Conservation (phyloP, 129 eudicot genomes). For the Oenanthe sinensis region DNA sequence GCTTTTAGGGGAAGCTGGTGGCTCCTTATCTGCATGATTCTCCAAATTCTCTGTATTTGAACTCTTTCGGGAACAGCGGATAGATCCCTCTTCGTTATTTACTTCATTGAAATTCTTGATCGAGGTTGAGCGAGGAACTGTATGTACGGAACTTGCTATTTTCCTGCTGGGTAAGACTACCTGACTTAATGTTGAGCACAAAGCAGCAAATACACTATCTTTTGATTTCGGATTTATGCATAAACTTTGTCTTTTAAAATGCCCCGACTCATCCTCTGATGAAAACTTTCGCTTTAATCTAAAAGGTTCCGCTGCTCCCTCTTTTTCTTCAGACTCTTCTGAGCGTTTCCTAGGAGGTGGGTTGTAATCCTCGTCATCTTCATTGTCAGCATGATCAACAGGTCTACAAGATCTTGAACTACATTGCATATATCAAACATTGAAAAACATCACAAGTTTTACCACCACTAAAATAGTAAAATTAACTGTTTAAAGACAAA, state of each 20-base stretch:
- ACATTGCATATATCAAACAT: neutral
- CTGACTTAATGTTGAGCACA: conserved; percentile 65
- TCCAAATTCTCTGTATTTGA: conserved; percentile 17
- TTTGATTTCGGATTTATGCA: conserved; percentile 44
- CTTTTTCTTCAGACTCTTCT: conserved; percentile 50
- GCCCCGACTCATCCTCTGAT: conserved; percentile 47
- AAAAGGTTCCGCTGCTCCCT: conserved; percentile 36
- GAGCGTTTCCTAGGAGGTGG: conserved; percentile 71
- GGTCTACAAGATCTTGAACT: conserved; percentile 60
- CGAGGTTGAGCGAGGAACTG: conserved; percentile 12
- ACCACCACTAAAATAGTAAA: neutral
- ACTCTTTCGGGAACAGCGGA: conserved; percentile 14
- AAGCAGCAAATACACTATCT: conserved; percentile 61
- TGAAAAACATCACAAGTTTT: neutral
- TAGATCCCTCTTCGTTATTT: conserved; percentile 17
- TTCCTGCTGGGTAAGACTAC: conserved; percentile 53
- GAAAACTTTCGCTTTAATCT: conserved; percentile 54
- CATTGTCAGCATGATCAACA: conserved; percentile 82
- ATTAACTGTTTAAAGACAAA: neutral
- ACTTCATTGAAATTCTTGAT: conserved; percentile 20
- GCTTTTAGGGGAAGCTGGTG: conserved; percentile 19
- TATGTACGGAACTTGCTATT: conserved; percentile 20
- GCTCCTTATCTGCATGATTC: conserved; percentile 17
- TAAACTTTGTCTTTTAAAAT: conserved; percentile 37
- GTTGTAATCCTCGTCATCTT: conserved; percentile 73